Evolutionary conservation across 257 asterid species (phyloP).

Genomic region (Solanum arcanum): DNA sequence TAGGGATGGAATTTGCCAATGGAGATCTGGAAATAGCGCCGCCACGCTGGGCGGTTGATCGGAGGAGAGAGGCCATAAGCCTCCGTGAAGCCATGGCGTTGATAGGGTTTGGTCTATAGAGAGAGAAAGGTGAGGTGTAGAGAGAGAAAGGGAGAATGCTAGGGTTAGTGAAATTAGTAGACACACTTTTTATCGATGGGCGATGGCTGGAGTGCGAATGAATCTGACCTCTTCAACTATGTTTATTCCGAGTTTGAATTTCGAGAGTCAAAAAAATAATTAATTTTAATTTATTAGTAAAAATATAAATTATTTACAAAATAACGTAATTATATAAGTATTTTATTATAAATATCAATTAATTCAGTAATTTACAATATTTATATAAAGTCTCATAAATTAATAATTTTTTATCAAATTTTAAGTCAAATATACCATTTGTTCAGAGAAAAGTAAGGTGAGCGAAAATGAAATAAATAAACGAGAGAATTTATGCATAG

Average conservation of each 20-base stretch:
- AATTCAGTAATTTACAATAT: no score
- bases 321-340: neutral
- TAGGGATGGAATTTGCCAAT: neutral
- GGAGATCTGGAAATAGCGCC: constrained; percentile 19
- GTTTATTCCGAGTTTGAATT: neutral
- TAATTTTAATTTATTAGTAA: neutral
- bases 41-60: constrained; percentile 40
- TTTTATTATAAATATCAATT: no score
- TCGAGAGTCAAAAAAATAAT: neutral
- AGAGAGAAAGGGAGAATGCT: neutral
- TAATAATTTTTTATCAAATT: no score
- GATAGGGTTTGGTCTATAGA: constrained; percentile 4
- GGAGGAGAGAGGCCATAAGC: constrained; percentile 68
- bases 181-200: neutral
- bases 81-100: constrained; percentile 72
- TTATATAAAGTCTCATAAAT: no score
- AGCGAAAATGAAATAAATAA: neutral
- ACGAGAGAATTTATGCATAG: neutral
- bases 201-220: neutral
- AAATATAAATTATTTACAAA: neutral
- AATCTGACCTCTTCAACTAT: neutral
- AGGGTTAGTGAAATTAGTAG: neutral
- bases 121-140: constrained; percentile 5
- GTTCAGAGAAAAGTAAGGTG: no score
- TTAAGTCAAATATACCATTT: no score